phyloP scores from a whole-genome alignment of 805 yeast species.

The Blastobotrys muscicola region DNA sequence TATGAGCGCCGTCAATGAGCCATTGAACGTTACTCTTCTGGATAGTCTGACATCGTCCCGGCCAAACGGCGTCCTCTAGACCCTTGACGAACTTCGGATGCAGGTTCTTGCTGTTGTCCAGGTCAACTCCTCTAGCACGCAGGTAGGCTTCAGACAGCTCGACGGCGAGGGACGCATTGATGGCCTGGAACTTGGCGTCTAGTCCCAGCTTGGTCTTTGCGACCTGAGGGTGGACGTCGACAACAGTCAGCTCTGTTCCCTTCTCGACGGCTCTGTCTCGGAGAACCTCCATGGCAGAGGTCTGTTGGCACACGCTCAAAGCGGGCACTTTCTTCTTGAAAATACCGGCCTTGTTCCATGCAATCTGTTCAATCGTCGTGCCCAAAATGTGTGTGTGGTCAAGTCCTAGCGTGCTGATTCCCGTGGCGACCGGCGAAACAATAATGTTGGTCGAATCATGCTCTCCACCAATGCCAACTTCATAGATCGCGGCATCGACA shows the following conservation, averaged over 20 bases:
- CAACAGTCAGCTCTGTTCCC: constrained; percentile 39
- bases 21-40: constrained; percentile 47
- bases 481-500: constrained; percentile 90
- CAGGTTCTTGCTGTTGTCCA: constrained; percentile 9
- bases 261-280: constrained; percentile 61
- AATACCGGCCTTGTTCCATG: constrained; percentile 96
- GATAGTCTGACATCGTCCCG: constrained; percentile 88
- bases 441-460: constrained; percentile 93
- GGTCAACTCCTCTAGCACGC: constrained; percentile 32
- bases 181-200: constrained; percentile 69
- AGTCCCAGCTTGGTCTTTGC: constrained; percentile 26
- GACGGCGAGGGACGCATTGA: constrained; percentile 83
- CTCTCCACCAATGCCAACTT: constrained; percentile 98
- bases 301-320: constrained; percentile 53
- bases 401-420: constrained; percentile 77
- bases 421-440: constrained; percentile 71
- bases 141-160: constrained; percentile 58
- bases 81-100: constrained; percentile 36
- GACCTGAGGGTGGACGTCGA: constrained; percentile 36
- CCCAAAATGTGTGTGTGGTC: constrained; percentile 90
- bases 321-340: constrained; percentile 64
- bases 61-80: constrained; percentile 66
- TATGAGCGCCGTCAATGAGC: constrained; percentile 95
- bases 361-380: constrained; percentile 74
- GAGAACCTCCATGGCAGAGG: constrained; percentile 41